Conservation (phyloP, 2,329 filamentous ascomycete species). For the Xylaria sp. region DNA sequence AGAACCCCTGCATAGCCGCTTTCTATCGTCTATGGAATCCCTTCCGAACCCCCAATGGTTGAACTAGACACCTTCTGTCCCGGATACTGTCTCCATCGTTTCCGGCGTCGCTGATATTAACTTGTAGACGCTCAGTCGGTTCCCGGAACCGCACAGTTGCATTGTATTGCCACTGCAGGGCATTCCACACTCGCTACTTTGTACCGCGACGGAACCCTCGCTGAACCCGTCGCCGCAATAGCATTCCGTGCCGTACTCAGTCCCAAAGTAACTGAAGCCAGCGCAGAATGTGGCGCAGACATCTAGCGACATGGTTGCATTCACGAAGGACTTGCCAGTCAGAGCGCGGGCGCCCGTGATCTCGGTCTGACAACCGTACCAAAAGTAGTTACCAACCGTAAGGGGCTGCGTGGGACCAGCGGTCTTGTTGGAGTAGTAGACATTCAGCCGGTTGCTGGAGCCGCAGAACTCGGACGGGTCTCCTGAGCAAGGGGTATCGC, state of each 20-base stretch:
- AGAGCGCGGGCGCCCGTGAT: constrained; percentile 11
- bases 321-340: constrained; percentile 16
- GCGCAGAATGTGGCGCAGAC: constrained; percentile 29
- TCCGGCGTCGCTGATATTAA: constrained; percentile 5
- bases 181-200: constrained; percentile 27
- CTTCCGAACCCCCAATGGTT: background rate
- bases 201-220: constrained; percentile 12
- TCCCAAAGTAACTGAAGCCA: constrained; percentile 38
- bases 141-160: constrained; percentile 31
- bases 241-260: constrained; percentile 31
- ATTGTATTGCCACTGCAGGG: constrained; percentile 28
- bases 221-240: constrained; percentile 29
- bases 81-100: background rate
- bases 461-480: constrained; percentile 26
- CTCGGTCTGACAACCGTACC: constrained; percentile 21
- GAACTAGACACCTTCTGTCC: background rate
- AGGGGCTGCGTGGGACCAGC: constrained; percentile 19
- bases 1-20: no score
- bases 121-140: constrained; percentile 31
- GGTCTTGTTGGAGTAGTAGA: constrained; percentile 23
- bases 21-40: no score
- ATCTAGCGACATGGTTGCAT: constrained; percentile 35
- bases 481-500: constrained; percentile 24
- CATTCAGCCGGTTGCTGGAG: constrained; percentile 21
- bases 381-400: constrained; percentile 20